Conservation (phyloP, 2,329 filamentous ascomycete species). For the Colletotrichum musicola region DNA sequence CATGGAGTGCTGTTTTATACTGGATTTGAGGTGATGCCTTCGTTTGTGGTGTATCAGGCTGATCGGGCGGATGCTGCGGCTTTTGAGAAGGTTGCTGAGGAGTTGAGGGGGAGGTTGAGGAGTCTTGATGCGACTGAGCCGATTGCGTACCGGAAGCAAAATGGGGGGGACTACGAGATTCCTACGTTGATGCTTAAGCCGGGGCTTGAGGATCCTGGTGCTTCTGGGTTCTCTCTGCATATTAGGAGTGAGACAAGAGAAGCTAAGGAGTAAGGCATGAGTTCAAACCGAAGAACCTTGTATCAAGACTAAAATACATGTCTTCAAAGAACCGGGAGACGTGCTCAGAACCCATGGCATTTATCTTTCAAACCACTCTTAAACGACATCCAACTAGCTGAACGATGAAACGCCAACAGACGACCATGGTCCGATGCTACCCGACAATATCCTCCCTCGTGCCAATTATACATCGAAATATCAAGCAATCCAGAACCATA, state of each 20-base stretch:
- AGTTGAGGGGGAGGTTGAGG: not conserved
- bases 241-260: not conserved
- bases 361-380: no score
- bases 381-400: no score
- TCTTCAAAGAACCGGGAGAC: no score
- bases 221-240: not conserved
- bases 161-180: not conserved
- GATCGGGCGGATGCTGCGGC: not conserved
- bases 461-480: not conserved
- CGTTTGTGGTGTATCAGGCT: not conserved
- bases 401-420: not conserved
- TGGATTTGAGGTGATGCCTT: not conserved
- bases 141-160: not conserved
- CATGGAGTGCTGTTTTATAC: not conserved
- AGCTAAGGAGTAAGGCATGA: no score
- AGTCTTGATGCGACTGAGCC: not conserved
- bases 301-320: no score
- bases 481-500: conserved; percentile 57
- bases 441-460: no score
- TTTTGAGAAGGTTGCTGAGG: not conserved
- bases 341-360: no score
- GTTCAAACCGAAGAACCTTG: no score
- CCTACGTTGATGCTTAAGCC: not conserved
- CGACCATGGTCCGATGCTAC: not conserved
- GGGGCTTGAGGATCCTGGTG: not conserved